phyloP scores from a whole-genome alignment of 2,329 filamentous ascomycete species.

The Fusarium brevicatenulatum region DNA sequence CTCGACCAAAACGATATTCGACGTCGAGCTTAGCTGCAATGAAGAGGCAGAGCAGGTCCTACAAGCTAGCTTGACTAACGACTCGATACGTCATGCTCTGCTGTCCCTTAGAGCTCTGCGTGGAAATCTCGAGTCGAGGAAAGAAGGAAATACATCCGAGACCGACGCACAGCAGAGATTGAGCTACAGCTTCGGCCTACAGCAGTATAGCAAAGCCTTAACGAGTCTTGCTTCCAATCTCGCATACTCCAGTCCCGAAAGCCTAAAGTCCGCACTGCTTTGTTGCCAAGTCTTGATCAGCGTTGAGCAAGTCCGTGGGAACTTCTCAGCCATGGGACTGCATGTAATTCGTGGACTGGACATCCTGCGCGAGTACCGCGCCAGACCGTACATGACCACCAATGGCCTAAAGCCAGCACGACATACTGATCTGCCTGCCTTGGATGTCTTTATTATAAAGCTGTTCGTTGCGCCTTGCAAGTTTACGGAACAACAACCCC shows the following conservation, averaged over 20 bases:
- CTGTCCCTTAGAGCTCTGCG: slow-evolving; percentile 54
- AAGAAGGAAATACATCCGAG: slow-evolving; percentile 38
- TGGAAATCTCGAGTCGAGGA: slow-evolving; percentile 50
- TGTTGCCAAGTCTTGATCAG: slow-evolving; percentile 61
- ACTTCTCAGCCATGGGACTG: slow-evolving; percentile 54
- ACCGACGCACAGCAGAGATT: slow-evolving; percentile 44
- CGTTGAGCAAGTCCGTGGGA: slow-evolving; percentile 56
- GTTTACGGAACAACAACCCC: slow-evolving; percentile 48
- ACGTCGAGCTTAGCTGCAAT: slow-evolving; percentile 50
- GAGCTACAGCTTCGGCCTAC: slow-evolving; percentile 52
- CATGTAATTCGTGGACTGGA: slow-evolving; percentile 56
- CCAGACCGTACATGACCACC: slow-evolving; percentile 48
- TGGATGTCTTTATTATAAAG: slow-evolving; percentile 57
- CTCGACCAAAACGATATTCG: slow-evolving; percentile 55
- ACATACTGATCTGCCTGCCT: slow-evolving; percentile 48
- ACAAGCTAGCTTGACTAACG: slow-evolving; percentile 50
- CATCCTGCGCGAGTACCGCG: slow-evolving; percentile 56
- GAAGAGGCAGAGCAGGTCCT: slow-evolving; percentile 54
- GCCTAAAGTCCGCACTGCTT: slow-evolving; percentile 53
- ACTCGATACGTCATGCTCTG: slow-evolving; percentile 52
- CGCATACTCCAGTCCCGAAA: slow-evolving; percentile 45
- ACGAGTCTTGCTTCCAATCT: slow-evolving; percentile 52
- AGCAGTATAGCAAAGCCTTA: slow-evolving; percentile 56
- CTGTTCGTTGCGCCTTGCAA: slow-evolving; percentile 55
- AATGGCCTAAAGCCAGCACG: slow-evolving; percentile 47